phyloP scores from a whole-genome alignment of 2,329 filamentous ascomycete species.

The Torrubiella hemipterigena region DNA sequence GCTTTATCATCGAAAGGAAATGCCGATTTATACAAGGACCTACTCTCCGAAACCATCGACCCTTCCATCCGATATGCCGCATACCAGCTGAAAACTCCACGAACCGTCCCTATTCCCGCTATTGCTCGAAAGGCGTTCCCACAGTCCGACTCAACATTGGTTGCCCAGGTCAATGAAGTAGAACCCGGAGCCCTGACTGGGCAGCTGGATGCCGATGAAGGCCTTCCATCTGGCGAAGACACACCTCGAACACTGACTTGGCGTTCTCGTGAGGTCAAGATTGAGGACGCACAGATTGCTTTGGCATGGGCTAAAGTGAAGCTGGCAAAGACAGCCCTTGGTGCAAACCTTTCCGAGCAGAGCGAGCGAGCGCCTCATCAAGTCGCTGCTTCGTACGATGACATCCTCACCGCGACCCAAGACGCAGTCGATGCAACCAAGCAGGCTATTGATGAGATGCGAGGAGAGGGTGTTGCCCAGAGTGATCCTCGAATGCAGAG shows the following conservation, averaged over 20 bases:
- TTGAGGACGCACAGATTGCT: slow-evolving; percentile 88
- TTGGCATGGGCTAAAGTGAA: slow-evolving; percentile 65
- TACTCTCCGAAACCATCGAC: slow-evolving; percentile 77
- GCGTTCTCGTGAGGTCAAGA: slow-evolving; percentile 73
- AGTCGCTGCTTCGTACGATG: slow-evolving; percentile 79
- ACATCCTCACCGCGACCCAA: slow-evolving; percentile 79
- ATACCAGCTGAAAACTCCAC: slow-evolving; percentile 79
- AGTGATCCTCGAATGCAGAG: slow-evolving; percentile 83
- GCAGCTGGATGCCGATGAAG: slow-evolving; percentile 34
- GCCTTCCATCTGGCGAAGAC: slow-evolving; percentile 35
- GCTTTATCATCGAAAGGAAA: slow-evolving; percentile 49
- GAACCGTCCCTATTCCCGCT: slow-evolving; percentile 68
- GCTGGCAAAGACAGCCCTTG: slow-evolving; percentile 36
- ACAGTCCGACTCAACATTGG: slow-evolving; percentile 46
- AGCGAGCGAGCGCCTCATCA: slow-evolving; percentile 43
- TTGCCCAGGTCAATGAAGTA: slow-evolving; percentile 56
- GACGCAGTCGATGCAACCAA: slow-evolving; percentile 92
- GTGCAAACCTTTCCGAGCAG: slow-evolving; percentile 32
- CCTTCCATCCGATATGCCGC: slow-evolving; percentile 90
- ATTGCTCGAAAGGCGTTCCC: slow-evolving; percentile 75
- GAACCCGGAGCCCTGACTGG: slow-evolving; percentile 36
- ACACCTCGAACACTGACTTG: slow-evolving; percentile 69
- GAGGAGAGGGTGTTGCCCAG: slow-evolving; percentile 70
- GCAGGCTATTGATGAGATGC: slow-evolving; percentile 81
- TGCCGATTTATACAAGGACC: slow-evolving; percentile 73